Percentiles rank a stretch among this genome's conserved stretches.
Evolutionary conservation across 2,329 filamentous ascomycete genomes (phyloP).

Genomic region (Paraconiothyrium brasiliense): DNA sequence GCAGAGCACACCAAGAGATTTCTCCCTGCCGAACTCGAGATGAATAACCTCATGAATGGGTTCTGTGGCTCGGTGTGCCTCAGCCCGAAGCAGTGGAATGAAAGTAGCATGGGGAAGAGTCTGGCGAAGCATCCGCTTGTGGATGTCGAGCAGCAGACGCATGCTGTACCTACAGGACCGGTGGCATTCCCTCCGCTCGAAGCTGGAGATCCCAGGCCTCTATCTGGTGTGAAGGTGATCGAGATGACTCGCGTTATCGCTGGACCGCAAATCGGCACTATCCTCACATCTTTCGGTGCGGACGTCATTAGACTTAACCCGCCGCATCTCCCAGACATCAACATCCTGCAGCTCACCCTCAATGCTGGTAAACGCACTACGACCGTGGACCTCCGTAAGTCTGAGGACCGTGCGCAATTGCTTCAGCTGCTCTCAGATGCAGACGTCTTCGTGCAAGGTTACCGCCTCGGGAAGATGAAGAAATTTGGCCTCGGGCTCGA

Average conservation of each 20-base stretch:
- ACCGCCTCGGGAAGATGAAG: slow-evolving; percentile 57
- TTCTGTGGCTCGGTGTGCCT: slow-evolving; percentile 55
- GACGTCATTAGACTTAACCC: slow-evolving; percentile 55
- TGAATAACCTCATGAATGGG: slow-evolving; percentile 28
- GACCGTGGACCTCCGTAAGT: slow-evolving; percentile 55
- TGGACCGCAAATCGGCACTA: slow-evolving; percentile 49
- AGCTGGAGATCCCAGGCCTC: slow-evolving; percentile 37
- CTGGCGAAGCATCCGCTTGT: slow-evolving; percentile 56
- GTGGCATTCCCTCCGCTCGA: slow-evolving; percentile 44
- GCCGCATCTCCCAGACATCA: slow-evolving; percentile 46
- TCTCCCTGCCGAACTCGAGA: slow-evolving; percentile 40
- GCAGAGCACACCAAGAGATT: slow-evolving; percentile 37
- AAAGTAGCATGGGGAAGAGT: slow-evolving; percentile 56
- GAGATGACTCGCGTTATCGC: slow-evolving; percentile 54
- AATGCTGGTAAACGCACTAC: slow-evolving; percentile 56
- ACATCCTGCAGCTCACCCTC: slow-evolving; percentile 48
- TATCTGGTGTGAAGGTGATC: slow-evolving; percentile 53
- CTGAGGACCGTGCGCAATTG: slow-evolving; percentile 40
- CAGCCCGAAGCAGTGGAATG: slow-evolving; percentile 55
- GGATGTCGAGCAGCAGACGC: slow-evolving; percentile 47
- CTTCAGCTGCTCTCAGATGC: slow-evolving; percentile 54
- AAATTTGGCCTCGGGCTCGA: slow-evolving; percentile 55
- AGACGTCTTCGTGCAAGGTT: slow-evolving; percentile 64
- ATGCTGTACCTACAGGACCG: slow-evolving; percentile 35
- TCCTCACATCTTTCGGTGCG: slow-evolving; percentile 53